These are phyloP conservation scores for Agapanthus africanus DNA, from an alignment of 106 monocot genomes.

Conservation along the genomic window DNA sequence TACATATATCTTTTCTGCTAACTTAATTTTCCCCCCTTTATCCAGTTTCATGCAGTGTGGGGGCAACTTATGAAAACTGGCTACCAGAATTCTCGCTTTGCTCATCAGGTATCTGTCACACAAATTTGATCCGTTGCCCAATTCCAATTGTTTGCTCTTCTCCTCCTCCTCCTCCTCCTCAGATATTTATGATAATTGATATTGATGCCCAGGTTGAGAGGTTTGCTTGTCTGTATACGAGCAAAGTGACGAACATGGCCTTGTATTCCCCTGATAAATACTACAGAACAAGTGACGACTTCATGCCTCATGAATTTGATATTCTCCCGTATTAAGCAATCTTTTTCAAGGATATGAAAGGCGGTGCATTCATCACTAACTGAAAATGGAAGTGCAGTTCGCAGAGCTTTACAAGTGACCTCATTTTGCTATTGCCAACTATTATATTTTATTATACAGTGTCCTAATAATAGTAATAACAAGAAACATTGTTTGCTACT, in stretches of 20 bases:
- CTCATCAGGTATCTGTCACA: conserved; percentile 68
- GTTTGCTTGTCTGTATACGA: conserved; percentile 89
- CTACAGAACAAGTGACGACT: conserved; percentile 94
- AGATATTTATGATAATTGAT: neutral
- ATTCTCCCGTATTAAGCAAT: too few species aligned
- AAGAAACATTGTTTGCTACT: too few species aligned
- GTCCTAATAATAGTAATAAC: too few species aligned
- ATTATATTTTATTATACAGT: too few species aligned
- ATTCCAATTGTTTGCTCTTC: too few species aligned
- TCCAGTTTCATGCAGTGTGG: conserved; percentile 92
- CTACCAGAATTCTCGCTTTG: conserved; percentile 93
- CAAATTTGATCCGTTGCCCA: too few species aligned
- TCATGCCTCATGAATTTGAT: conserved; percentile 97
- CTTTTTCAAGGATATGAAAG: too few species aligned
- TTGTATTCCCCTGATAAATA: conserved; percentile 93
- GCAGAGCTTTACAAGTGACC: too few species aligned
- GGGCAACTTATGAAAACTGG: conserved; percentile 99
- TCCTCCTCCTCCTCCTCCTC: neutral
- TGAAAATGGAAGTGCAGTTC: too few species aligned
- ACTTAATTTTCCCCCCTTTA: neutral
- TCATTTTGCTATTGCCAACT: too few species aligned
- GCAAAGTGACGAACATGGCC: conserved; percentile 83
- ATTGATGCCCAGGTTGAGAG: conserved; percentile 68
- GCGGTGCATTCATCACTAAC: too few species aligned
- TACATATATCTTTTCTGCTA: neutral